These are phyloP conservation scores for Kurtzmaniella quercitrusa DNA, from an alignment of 1,139 yeast genomes.

Conservation along the genomic window DNA sequence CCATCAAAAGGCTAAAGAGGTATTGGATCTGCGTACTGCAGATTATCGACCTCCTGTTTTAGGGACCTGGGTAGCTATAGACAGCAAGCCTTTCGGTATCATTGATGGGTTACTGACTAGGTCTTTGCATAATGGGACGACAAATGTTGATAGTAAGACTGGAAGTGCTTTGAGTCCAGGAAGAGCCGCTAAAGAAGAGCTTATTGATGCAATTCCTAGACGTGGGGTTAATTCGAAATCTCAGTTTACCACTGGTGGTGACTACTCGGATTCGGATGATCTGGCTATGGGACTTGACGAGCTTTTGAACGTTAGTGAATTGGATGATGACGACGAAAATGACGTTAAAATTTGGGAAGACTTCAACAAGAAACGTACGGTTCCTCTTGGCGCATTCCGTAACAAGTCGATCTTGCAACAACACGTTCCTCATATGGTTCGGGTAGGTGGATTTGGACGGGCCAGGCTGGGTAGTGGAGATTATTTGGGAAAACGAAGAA, in stretches of 20 bases:
- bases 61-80: constrained; percentile 86
- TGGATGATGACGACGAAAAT: constrained; percentile 73
- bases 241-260: not conserved
- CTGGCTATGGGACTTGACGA: constrained; percentile 78
- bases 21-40: constrained; percentile 76
- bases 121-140: constrained; percentile 35
- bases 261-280: constrained; percentile 38
- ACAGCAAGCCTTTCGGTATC: constrained; percentile 82
- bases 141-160: not conserved
- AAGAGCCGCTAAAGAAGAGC: not conserved
- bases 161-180: not conserved
- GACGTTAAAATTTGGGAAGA: constrained; percentile 52
- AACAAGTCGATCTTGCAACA: constrained; percentile 57
- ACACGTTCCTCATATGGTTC: constrained; percentile 6
- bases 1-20: constrained; percentile 81
- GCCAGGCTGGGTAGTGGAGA: constrained; percentile 9
- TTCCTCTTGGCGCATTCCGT: constrained; percentile 86
- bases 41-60: constrained; percentile 88
- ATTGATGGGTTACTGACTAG: constrained; percentile 92
- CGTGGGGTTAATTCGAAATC: not conserved
- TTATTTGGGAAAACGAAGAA: constrained; percentile 8
- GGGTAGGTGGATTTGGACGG: constrained; percentile 8
- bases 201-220: not conserved
- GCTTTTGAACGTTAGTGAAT: constrained; percentile 78
- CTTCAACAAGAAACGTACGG: constrained; percentile 53